Base-by-base conservation (phyloP, 2,329 filamentous ascomycete genomes). In the Aspergillus costaricaensis region DNA sequence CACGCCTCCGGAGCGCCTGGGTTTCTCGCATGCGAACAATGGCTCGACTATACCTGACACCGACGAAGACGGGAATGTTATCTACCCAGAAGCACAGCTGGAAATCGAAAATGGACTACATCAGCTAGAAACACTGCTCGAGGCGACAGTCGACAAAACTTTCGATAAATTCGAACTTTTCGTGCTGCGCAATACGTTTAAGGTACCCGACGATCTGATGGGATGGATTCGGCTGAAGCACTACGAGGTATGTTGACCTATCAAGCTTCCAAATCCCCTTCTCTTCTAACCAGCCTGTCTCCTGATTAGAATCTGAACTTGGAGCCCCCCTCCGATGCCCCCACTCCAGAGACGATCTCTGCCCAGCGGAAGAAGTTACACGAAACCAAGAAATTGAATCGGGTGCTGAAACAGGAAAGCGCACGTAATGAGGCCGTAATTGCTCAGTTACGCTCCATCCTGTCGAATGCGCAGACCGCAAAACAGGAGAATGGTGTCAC, bases 101-200 rank as follows among this genome's bases (percentile, higher is more conserved):
- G 93, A 99, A 77, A 91, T 99, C 64, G 92, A 96, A 72, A 88
- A 92, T 72, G 95, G 95, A 61, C 86, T 91, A 14, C 91, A 94
- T 77, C 89, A 92, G 79, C 82, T 95, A 44, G 91, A 95, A 76
- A 95, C 91, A 15, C 82, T 95, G 8, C 83, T 94, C 27, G 91
- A 91, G 76, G 86, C 89, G 48, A 90, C 88, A 69, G 91, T 94
- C 65, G 91, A 95, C 77, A 90, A 89, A 76, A 91, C 91, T 66
- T 94, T 94, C 72, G 91, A 95, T 80, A 88, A 90, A 65, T 89
- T 94, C 70, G 91, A 95, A 80, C 90, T 99, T 59, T 97, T 94
- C 79, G 89, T 92, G 55, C 83, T 99, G 81, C 84, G 92, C 66
- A 97, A 97, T 73, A 90, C 93, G 67, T 78, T 95, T 64, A 88